Percentiles rank a stretch among this genome's conserved stretches.
Conservation (phyloP, 345 rosid species). For the Trapa incisa region DNA sequence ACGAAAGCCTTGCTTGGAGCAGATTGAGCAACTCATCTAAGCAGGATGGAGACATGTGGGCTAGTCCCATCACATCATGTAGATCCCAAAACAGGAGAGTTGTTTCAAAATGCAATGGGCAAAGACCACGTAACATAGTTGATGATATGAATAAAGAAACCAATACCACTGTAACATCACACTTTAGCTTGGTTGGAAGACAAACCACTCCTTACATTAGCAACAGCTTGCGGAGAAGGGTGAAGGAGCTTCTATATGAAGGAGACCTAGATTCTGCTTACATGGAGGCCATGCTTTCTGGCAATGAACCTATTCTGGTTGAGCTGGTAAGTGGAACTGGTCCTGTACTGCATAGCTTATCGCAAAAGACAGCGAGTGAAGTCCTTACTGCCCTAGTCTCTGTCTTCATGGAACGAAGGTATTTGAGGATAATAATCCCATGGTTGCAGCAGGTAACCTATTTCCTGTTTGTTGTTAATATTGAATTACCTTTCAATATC, state of each 20-base stretch:
- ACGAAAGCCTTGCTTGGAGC: constrained; percentile 34
- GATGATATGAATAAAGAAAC: constrained; percentile 21
- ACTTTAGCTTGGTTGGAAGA: constrained; percentile 20
- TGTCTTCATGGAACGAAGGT: constrained; percentile 55
- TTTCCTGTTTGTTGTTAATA: neutral
- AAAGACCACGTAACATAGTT: constrained; percentile 22
- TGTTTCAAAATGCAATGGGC: constrained; percentile 30
- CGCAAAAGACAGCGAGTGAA: constrained; percentile 47
- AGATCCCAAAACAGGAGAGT: constrained; percentile 32
- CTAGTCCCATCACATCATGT: constrained; percentile 21
- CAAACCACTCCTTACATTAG: constrained; percentile 22
- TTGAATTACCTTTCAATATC: neutral
- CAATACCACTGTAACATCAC: constrained; percentile 22
- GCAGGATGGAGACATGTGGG: constrained; percentile 34
- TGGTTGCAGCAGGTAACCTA: constrained; percentile 86
- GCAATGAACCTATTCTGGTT: constrained; percentile 51
- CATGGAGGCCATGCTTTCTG: constrained; percentile 53
- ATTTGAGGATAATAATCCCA: constrained; percentile 49
- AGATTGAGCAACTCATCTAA: constrained; percentile 28
- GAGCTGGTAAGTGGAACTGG: constrained; percentile 87
- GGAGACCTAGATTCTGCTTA: constrained; percentile 78
- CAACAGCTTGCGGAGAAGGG: constrained; percentile 38
- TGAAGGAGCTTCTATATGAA: constrained; percentile 44
- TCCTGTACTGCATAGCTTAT: constrained; percentile 63
- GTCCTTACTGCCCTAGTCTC: constrained; percentile 53